These are phyloP conservation scores for Zelopaecilomyces penicillatus DNA, from an alignment of 2,329 filamentous ascomycete species.

Conservation along the genomic window DNA sequence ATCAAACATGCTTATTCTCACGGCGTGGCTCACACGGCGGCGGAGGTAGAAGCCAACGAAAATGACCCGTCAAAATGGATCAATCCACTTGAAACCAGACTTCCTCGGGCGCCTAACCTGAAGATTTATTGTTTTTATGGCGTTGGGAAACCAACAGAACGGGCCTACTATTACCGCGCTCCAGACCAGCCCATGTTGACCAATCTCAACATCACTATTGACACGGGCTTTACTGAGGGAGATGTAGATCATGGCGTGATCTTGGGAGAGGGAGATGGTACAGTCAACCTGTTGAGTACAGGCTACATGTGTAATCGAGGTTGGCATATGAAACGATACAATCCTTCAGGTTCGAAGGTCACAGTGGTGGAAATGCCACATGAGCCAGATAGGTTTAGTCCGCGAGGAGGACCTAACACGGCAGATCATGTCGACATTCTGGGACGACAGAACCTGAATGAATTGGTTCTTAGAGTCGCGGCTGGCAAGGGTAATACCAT, in stretches of 20 bases:
- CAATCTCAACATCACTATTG: constrained; percentile 65
- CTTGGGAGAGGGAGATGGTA: constrained; percentile 92
- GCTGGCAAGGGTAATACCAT: constrained; percentile 78
- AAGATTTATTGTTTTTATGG: constrained; percentile 98
- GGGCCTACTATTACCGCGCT: constrained; percentile 79
- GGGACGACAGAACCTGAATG: constrained; percentile 79
- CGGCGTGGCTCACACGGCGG: constrained; percentile 71
- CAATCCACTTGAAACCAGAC: constrained; percentile 81
- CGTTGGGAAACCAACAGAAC: constrained; percentile 86
- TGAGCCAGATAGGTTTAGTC: constrained; percentile 86
- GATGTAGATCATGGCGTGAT: constrained; percentile 80
- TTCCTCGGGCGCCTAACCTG: constrained; percentile 78
- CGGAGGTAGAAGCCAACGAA: constrained; percentile 76
- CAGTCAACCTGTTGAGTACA: constrained; percentile 81
- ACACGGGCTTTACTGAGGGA: constrained; percentile 52
- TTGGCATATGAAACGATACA: constrained; percentile 90
- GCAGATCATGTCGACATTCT: constrained; percentile 97
- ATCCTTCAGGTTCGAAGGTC: constrained; percentile 72
- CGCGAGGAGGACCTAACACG: constrained; percentile 60
- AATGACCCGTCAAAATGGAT: constrained; percentile 78
- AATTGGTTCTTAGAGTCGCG: constrained; percentile 78
- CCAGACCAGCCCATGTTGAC: constrained; percentile 57
- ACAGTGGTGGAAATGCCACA: constrained; percentile 94
- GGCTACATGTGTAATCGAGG: constrained; percentile 97
- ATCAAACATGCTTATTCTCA: constrained; percentile 73